phyloP scores from a whole-genome alignment of 805 yeast species.

The Kazachstania africana region DNA sequence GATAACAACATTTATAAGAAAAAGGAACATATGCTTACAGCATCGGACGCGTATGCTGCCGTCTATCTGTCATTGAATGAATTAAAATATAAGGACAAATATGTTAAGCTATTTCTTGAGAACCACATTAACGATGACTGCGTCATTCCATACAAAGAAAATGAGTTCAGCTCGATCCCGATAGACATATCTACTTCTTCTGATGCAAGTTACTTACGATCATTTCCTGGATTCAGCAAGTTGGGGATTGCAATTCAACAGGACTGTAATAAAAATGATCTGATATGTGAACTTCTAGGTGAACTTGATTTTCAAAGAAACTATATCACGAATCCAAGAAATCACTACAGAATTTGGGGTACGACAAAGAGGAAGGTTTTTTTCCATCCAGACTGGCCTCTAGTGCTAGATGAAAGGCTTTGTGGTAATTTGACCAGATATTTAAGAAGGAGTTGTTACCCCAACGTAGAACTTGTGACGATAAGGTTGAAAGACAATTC shows the following conservation, averaged over 20 bases:
- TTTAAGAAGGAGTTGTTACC: conserved; percentile 61
- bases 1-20: conserved; percentile 17
- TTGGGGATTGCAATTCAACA: conserved; percentile 45
- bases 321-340: conserved; percentile 53
- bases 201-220: conserved; percentile 42
- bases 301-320: conserved; percentile 53
- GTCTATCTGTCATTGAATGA: conserved; percentile 25
- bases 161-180: conserved; percentile 17
- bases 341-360: conserved; percentile 70
- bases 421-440: conserved; percentile 78
- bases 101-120: conserved; percentile 33
- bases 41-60: conserved; percentile 27
- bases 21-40: conserved; percentile 26
- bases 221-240: conserved; percentile 64
- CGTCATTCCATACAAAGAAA: conserved; percentile 11
- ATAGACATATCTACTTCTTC: conserved; percentile 42
- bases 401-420: conserved; percentile 69
- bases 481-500: conserved; percentile 23
- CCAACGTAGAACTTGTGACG: conserved; percentile 59
- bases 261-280: conserved; percentile 34
- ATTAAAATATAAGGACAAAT: conserved; percentile 33
- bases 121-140: conserved; percentile 33
- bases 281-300: conserved; percentile 58
- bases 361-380: conserved; percentile 50
- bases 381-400: conserved; percentile 42